Percentiles rank a stretch among this genome's conserved stretches.
phyloP scores from a whole-genome alignment of 805 yeast species.

The Pichia gijzeniarum region DNA sequence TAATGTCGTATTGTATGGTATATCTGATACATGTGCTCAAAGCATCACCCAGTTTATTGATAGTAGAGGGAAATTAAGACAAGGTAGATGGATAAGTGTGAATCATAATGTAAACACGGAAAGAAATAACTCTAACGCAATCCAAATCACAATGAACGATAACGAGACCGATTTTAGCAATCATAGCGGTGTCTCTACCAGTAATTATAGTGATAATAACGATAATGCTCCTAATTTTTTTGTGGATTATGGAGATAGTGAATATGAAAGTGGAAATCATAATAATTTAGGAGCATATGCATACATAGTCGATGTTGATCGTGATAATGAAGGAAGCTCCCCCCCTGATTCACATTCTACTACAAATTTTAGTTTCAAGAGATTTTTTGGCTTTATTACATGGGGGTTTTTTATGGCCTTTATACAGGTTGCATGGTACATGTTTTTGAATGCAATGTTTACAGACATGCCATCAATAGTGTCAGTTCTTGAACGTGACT shows the following conservation, averaged over 20 bases:
- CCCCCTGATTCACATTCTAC: not conserved
- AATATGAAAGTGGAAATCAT: not conserved
- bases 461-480: slow-evolving; percentile 78
- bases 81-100: too few relatives aligned
- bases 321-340: not conserved
- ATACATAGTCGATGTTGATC: slow-evolving; percentile 5
- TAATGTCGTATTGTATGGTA: slow-evolving; percentile 74
- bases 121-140: too few relatives aligned
- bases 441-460: slow-evolving; percentile 68
- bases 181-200: too few relatives aligned
- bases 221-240: slow-evolving; percentile 17
- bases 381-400: slow-evolving; percentile 70
- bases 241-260: slow-evolving; percentile 30
- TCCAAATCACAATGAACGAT: too few relatives aligned
- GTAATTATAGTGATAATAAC: too few relatives aligned
- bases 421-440: slow-evolving; percentile 85
- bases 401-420: slow-evolving; percentile 88
- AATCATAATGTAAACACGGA: too few relatives aligned
- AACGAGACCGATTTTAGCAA: too few relatives aligned
- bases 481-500: slow-evolving; percentile 76
- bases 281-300: slow-evolving; percentile 7
- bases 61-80: not conserved
- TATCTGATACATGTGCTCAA: slow-evolving; percentile 91
- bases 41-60: slow-evolving; percentile 36
- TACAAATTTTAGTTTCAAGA: slow-evolving; percentile 48